phyloP scores from a whole-genome alignment of 2,329 filamentous ascomycete genomes.

The Zymoseptoria pseudotritici region DNA sequence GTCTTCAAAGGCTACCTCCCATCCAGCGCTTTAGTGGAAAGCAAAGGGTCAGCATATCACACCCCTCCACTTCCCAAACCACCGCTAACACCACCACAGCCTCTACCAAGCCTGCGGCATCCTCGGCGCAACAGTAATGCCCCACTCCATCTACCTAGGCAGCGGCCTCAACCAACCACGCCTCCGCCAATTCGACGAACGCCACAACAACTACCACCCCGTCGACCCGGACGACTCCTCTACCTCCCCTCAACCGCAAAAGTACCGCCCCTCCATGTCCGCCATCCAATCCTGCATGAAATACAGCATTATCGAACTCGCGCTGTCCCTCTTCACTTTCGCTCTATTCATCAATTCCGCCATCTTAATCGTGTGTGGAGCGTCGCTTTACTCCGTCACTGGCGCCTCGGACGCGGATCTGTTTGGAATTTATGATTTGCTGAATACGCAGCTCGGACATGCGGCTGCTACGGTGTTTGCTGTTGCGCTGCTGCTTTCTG shows the following conservation, averaged over 20 bases:
- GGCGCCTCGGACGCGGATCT: conserved; percentile 64
- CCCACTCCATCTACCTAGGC: conserved; percentile 60
- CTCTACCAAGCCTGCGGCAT: conserved; percentile 69
- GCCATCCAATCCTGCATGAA: conserved; percentile 35
- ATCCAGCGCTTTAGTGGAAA: conserved; percentile 51
- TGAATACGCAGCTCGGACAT: conserved; percentile 60
- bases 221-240: conserved; percentile 21
- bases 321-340: conserved; percentile 35
- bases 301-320: conserved; percentile 35
- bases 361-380: conserved; percentile 53
- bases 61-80: background rate
- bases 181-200: conserved; percentile 55
- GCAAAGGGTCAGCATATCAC: conserved; percentile 40
- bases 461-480: conserved; percentile 80
- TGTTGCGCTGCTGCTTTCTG: conserved; percentile 70
- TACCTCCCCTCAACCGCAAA: conserved; percentile 11
- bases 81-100: conserved; percentile 23
- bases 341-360: conserved; percentile 38
- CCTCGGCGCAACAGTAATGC: conserved; percentile 68
- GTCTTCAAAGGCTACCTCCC: conserved; percentile 61
- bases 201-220: conserved; percentile 46
- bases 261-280: conserved; percentile 33
- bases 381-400: conserved; percentile 58
- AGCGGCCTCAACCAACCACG: conserved; percentile 62
- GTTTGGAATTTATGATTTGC: conserved; percentile 71